phyloP scores from a whole-genome alignment of 2,329 filamentous ascomycete genomes.

The Fusarium transvaalense region DNA sequence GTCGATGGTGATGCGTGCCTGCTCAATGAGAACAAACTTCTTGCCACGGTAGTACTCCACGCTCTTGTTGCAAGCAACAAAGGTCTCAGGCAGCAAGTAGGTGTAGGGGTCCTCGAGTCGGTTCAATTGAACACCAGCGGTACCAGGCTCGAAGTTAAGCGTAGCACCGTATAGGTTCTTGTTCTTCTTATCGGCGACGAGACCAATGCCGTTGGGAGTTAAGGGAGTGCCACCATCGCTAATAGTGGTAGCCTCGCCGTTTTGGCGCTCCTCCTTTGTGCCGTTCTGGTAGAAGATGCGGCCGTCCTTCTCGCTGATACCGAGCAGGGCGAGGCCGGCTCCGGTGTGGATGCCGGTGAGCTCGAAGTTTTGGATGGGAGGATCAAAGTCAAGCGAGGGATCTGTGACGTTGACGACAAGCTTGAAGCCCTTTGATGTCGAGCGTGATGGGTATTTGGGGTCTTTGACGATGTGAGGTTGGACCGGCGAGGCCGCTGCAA shows the following conservation, averaged over 20 bases:
- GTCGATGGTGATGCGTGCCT: conserved; percentile 48
- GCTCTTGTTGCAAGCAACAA: conserved; percentile 58
- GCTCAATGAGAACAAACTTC: conserved; percentile 57
- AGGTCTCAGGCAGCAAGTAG: conserved; percentile 53
- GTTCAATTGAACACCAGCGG: conserved; percentile 52
- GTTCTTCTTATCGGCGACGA: conserved; percentile 48
- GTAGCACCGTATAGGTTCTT: conserved; percentile 49
- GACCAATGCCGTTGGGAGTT: conserved; percentile 55
- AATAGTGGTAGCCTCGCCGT: conserved; percentile 53
- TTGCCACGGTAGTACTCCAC: conserved; percentile 57
- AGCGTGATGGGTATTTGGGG: conserved; percentile 32
- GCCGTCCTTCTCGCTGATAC: conserved; percentile 48
- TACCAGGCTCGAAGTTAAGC: conserved; percentile 54
- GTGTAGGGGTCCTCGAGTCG: conserved; percentile 42
- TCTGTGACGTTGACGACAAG: conserved; percentile 61
- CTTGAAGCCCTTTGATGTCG: conserved; percentile 53
- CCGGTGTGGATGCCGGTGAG: conserved; percentile 59
- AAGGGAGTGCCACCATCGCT: conserved; percentile 57
- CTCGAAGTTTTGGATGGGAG: conserved; percentile 57
- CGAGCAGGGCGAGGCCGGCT: conserved; percentile 56
- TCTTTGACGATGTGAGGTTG: conserved; percentile 27
- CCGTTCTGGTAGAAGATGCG: conserved; percentile 64
- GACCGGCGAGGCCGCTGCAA: conserved; percentile 44
- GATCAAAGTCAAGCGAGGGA: conserved; percentile 54
- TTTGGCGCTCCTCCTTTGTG: conserved; percentile 54